Evolutionary conservation across 202 grass and related monocot genomes (phyloP).

Genomic region (Panicum hallii): DNA sequence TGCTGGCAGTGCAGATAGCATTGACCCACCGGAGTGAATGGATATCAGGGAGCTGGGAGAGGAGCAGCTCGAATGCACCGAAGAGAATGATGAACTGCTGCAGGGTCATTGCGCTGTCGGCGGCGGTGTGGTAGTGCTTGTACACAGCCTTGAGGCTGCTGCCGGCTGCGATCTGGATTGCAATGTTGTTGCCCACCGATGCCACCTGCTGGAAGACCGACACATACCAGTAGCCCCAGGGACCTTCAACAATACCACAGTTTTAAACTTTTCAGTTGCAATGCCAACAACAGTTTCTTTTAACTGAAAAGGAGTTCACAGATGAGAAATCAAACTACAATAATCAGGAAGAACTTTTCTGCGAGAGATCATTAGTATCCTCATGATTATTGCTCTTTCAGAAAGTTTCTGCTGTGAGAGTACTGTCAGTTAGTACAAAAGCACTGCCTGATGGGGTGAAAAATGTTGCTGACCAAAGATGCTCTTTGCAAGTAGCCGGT

Average conservation of each 20-base stretch:
- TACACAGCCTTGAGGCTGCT: constrained; percentile 90
- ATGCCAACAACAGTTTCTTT: neutral
- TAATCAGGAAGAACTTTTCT: neutral
- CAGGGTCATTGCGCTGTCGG: constrained; percentile 48
- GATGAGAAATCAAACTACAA: neutral
- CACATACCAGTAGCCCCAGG: constrained; percentile 76
- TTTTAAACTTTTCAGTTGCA: neutral
- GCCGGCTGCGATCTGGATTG: constrained; percentile 83
- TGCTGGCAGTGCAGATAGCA: constrained; percentile 75
- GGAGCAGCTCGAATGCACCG: constrained; percentile 60
- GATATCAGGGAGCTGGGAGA: constrained; percentile 83
- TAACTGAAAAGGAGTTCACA: neutral
- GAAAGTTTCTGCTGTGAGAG: neutral
- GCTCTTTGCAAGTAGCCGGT: constrained; percentile 66
- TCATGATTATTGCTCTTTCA: neutral
- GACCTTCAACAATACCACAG: constrained; percentile 42
- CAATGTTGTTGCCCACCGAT: constrained; percentile 82
- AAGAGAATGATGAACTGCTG: constrained; percentile 89
- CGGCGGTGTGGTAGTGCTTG: constrained; percentile 49
- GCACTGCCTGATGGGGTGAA: neutral
- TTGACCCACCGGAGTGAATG: constrained; percentile 88
- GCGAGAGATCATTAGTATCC: neutral
- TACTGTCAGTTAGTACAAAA: neutral
- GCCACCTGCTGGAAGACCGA: constrained; percentile 79
- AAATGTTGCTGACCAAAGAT: constrained; percentile 65